Evolutionary conservation across 257 asterid species (phyloP), one percentile per base, ranked within the genome.

Genomic region (Mentha longifolia): DNA sequence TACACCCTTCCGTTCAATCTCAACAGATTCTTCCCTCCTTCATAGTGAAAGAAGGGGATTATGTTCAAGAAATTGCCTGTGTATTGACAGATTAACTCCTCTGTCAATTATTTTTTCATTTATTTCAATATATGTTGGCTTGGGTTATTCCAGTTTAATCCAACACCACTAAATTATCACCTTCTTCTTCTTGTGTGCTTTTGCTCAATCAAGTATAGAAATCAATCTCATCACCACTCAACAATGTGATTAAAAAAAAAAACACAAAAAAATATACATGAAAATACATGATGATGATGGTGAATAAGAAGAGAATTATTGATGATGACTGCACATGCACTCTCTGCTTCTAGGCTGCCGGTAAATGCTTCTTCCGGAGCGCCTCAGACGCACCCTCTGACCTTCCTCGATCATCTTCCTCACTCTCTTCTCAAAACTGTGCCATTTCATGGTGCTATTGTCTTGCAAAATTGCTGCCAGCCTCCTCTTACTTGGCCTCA

Each of bases 1-100:
- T 95, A 95, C 89, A 89, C 96, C 25, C 97, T 92, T 56, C 99
- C 99, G 10, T 92, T 95, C 86, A 95, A 89, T 60, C 96, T 95
- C 78, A 87, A 92, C 80, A 88, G 98, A 43, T 92, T 92, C 80
- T 89, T 92, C 88, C 99, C 99, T 52, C 99, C 98, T 9, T 91
- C 97, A 5, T 7, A 7, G 39, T 5, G 6, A 22, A 22, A 22
- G 25, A 22, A n/a, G n/a, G n/a, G n/a, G n/a, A n/a, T n/a, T n/a
- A n/a, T n/a, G n/a, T n/a, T n/a, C n/a, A n/a, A n/a, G n/a, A n/a
- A n/a, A n/a, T n/a, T n/a, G n/a, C 39, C 39, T 0, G 63, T 17
- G 4, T 25, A 43, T 65, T 70, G 89, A 79, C 87, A 81, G 84
- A 86, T 73, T 70, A 56, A 72, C 67, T 71, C 75, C 69, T 74